Base-by-base conservation (phyloP, 2,329 filamentous ascomycete genomes). In the Amylocarpus encephaloides region DNA sequence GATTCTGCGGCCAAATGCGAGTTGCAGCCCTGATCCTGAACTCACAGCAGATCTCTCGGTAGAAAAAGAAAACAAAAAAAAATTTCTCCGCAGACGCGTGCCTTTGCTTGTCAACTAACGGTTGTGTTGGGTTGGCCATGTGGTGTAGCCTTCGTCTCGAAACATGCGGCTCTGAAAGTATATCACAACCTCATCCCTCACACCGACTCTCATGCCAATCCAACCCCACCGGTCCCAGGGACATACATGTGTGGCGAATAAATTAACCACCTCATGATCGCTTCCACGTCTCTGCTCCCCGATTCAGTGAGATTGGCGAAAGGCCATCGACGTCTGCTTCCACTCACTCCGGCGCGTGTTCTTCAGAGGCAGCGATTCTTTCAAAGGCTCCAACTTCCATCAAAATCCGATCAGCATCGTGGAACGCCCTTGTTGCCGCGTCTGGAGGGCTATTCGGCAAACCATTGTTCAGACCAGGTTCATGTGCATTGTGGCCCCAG, bases 251-350 rank as follows among this genome's bases (percentile, higher is more conserved):
- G 41, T 7, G 34, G 34, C 34, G 5, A 13, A 36, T 10, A 16
- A 12, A 36, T 34, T 16, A 34, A 22, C 29, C 12, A 18, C 7
- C 26, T 12, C 43, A 33, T 45, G 19, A 19, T 35, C 12, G 15
- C 10, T 32, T 22, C 18, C 29, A 13, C n/a, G 22, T 38, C 6
- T 9, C 33, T 26, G 43, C 43, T 46, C 10, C 13, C 10, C 26
- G 13, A 11, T 29, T 9, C 15, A 10, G 43, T 18, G 43, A 46
- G 43, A 38, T 46, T 46, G 43, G 34, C 43, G 11, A 46, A 42
- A 13, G 13, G 39, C 9, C 16, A 26, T 18, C 11, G 26, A 36
- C 35, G 19, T 26, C 33, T 18, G 15, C 12, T 13, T 32, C 16
- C 6, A 46, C 9, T 13, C 16, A n/a, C n/a, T n/a, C n/a, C n/a